Conservation (phyloP, 176 grass and related monocot genomes). For the Canna indica region DNA sequence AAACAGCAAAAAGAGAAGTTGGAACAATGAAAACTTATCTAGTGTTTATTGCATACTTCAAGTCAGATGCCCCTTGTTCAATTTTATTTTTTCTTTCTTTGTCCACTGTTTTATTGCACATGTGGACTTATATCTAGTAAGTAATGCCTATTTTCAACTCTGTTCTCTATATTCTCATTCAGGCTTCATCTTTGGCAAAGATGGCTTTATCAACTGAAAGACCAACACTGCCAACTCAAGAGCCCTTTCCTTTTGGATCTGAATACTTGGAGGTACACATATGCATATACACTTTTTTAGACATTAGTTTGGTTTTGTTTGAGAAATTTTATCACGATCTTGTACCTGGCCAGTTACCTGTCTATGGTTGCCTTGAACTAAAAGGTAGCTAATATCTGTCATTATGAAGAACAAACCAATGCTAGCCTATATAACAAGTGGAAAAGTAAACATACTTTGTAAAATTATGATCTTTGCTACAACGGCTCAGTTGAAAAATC, state of each 20-base stretch:
- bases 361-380: too few relatives aligned
- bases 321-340: background rate
- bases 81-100: background rate
- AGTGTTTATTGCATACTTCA: background rate
- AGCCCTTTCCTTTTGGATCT: constrained; percentile 57
- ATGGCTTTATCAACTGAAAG: constrained; percentile 36
- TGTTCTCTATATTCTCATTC: constrained; percentile 17
- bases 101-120: background rate
- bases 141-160: background rate
- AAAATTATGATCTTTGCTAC: too few relatives aligned
- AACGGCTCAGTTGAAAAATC: too few relatives aligned
- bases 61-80: background rate
- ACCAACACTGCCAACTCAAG: constrained; percentile 20
- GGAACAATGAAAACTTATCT: background rate
- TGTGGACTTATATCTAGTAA: background rate
- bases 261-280: constrained; percentile 72
- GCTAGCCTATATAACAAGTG: too few relatives aligned
- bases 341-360: background rate
- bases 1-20: too few relatives aligned
- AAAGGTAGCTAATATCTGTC: too few relatives aligned
- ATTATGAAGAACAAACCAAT: too few relatives aligned
- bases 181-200: constrained; percentile 80
- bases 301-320: constrained; percentile 1
- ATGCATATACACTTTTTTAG: constrained; percentile 4
- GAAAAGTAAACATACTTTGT: too few relatives aligned